phyloP scores from a whole-genome alignment of 1,284 basidiomycete species.

The Apiotrichum siamense region DNA sequence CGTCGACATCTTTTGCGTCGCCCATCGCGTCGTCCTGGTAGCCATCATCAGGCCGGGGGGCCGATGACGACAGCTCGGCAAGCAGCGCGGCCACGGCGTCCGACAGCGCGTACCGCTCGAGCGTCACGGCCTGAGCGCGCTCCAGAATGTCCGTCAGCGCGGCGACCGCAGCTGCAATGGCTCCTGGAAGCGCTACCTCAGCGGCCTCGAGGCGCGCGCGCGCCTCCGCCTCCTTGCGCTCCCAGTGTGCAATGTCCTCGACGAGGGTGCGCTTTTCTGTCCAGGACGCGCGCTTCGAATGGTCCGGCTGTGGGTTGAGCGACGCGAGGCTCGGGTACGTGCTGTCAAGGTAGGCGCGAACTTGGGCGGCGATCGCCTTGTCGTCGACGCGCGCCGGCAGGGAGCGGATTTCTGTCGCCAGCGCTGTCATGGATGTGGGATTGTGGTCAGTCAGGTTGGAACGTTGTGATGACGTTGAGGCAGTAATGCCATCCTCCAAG shows the following conservation, averaged over 20 bases:
- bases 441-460: neutral
- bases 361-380: constrained; percentile 10
- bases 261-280: constrained; percentile 18
- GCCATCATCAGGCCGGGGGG: neutral
- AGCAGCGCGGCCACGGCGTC: constrained; percentile 38
- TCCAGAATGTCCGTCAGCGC: constrained; percentile 47
- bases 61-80: constrained; percentile 22
- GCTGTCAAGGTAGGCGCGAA: constrained; percentile 28
- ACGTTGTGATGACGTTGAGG: neutral
- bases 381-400: constrained; percentile 12
- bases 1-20: no score
- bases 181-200: constrained; percentile 24
- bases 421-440: neutral
- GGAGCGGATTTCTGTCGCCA: constrained; percentile 1
- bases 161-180: constrained; percentile 26
- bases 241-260: constrained; percentile 38
- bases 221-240: constrained; percentile 19
- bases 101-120: constrained; percentile 60
- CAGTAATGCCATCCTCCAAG: no score
- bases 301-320: constrained; percentile 11
- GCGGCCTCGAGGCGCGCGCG: constrained; percentile 24
- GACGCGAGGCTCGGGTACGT: constrained; percentile 28
- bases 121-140: constrained; percentile 63
- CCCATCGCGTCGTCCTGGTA: no score
- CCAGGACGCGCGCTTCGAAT: neutral